Evolutionary conservation across 2,329 filamentous ascomycete species (phyloP), one percentile per base, ranked within the genome.

Genomic region (Tolypocladium guangdongense): DNA sequence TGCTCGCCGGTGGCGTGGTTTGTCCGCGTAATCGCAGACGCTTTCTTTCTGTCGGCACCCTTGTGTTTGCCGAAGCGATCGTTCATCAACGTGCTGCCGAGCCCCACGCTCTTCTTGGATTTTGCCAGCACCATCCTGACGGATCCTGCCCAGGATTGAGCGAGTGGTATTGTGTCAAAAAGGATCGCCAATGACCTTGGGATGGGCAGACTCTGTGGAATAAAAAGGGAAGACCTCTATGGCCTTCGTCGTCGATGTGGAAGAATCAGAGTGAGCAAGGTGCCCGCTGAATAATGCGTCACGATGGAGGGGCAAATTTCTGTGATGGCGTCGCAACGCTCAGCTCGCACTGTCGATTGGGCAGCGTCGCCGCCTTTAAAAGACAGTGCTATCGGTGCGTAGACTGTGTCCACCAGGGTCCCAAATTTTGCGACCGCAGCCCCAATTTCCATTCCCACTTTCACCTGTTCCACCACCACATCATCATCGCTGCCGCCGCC

Each of bases 61-160:
- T 95, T 96, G 64, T 89, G 88, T 73, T 93, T 95, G 66, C 91
- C 90, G 71, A 97, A 96, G 55, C 92, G 87, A 74, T 97, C 93
- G 69, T 97, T 97, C 93, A 99, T 99, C 68, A 99, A 82, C 74
- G 87, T 84, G 75, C 96, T 96, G 69, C 93, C 93, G 74, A 99
- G 84, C 69, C 93, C 93, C 64, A 96, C 90, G 64, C 84, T 81
- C 73, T 91, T 95, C 72, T 96, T 97, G 60, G 90, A 96, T 75
- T 97, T 99, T 71, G 93, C 84, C 64, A 77, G 70, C 67, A 73
- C 71, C 80, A 83, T 83, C 55, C 62, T 77, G 70, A 58, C 59
- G 62, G 56, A 22, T 20, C 8, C 18, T 8, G 43, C 27, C 27
- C 43, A 32, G 18, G 43, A 2, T n/a, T 7, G 43, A 32, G 43